Conservation (phyloP, 83 land plant species). For the Picea abies region DNA sequence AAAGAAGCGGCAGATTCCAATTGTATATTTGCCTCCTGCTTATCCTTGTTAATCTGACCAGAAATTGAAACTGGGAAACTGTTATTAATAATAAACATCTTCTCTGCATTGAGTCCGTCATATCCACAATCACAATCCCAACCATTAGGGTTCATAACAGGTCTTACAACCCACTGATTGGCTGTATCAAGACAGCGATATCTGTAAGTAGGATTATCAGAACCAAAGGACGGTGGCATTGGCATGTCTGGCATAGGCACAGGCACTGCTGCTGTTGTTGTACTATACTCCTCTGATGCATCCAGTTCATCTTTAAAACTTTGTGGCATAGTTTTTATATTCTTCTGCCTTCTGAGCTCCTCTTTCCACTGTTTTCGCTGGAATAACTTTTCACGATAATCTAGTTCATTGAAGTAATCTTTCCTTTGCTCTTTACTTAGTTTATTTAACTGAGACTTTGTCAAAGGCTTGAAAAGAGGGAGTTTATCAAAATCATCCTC, state of each 20-base stretch:
- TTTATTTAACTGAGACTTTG: constrained; percentile 67
- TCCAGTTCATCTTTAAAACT: constrained; percentile 20
- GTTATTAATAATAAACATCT: constrained; percentile 30
- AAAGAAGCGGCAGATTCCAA: constrained; percentile 60
- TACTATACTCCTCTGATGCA: constrained; percentile 29
- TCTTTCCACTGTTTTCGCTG: constrained; percentile 84
- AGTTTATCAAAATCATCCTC: constrained; percentile 82
- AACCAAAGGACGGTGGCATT: constrained; percentile 76
- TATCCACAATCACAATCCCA: constrained; percentile 98
- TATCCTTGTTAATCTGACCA: constrained; percentile 88
- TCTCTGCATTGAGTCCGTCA: constrained; percentile 82
- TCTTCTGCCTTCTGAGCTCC: constrained; percentile 44
- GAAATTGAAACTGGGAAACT: constrained; percentile 45
- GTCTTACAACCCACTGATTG: constrained; percentile 77
- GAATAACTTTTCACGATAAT: constrained; percentile 79
- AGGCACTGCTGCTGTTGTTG: constrained; percentile 44
- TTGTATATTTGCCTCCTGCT: constrained; percentile 67
- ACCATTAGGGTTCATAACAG: constrained; percentile 87
- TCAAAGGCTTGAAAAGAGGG: constrained; percentile 72
- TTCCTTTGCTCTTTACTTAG: constrained; percentile 58
- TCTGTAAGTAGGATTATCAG: constrained; percentile 71
- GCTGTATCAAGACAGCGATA: constrained; percentile 53
- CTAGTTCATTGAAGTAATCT: constrained; percentile 81
- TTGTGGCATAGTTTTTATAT: constrained; percentile 26
- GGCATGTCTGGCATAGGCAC: constrained; percentile 71